Evolutionary conservation across 495 filamentous ascomycete species (phyloP), one percentile per base, ranked within the genome.

Genomic region (Friedmanniomyces endolithicus): DNA sequence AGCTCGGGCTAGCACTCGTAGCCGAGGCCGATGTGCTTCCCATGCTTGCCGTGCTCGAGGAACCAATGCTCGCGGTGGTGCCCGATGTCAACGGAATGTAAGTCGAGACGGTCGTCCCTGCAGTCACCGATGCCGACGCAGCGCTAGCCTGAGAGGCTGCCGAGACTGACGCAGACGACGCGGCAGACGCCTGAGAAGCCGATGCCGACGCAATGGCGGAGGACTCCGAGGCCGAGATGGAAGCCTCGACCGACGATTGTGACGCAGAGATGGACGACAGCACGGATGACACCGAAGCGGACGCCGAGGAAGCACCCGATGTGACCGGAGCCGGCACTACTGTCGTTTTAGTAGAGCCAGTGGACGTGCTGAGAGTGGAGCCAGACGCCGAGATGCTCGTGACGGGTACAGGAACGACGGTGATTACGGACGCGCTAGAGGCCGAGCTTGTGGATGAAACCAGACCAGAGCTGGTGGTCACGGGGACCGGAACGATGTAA

Each of bases 301-400:
- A 53, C 2, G 37, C 51, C 6, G 29, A 22, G 27, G 51, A 44
- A n/a, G 53, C 53, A 29, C 11, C 29, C 14, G 53, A 50, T 3
- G 55, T 45, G 20, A 48, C 45, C 8, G 46, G 53, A 20, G 44
- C 48, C 14, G 55, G 37, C 3, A 57, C 29, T n/a, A 24, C 48
- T 6, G 53, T 56, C 2, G 29, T 31, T 2, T 33, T 29, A 41
- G 27, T 25, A 3, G 52, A 37, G 9, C 50, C 52, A 17, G 53
- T 35, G 6, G 54, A 50, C 6, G 54, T 56, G 48, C 37, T 55
- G n/a, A 55, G 35, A 9, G 53, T 55, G 45, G 3, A 55, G 14
- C 17, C 9, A 8, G 53, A 41, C 11, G 23, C 17, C 7, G 11
- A n/a, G 3, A 22, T 34, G 8, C 46, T 12, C 19, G 33, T 34